A percentile compares a stretch with the other conserved stretches of the same genome.
Evolutionary conservation across 2,329 filamentous ascomycete species (phyloP).

Genomic region (Trichophyton benhamiae): DNA sequence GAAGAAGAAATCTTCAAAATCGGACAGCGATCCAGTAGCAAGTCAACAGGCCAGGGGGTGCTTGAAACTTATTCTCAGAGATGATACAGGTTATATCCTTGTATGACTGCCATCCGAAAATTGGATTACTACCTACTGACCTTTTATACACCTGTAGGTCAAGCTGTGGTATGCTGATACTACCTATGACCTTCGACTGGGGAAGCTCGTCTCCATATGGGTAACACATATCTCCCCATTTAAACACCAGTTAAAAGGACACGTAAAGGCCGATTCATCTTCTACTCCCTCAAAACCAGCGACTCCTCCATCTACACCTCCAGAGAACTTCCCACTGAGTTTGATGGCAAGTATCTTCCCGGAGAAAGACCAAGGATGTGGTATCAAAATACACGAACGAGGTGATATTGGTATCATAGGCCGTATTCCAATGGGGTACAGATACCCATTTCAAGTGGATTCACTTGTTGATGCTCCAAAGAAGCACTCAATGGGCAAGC

Average conservation of each 20-base stretch:
- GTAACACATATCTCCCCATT: slow-evolving; percentile 35
- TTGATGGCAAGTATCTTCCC: slow-evolving; percentile 41
- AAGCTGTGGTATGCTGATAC: slow-evolving; percentile 19
- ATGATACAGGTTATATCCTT: slow-evolving; percentile 18
- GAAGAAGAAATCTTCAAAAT: neutral
- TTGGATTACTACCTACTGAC: neutral
- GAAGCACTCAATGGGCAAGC: slow-evolving; percentile 23
- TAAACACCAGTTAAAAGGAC: slow-evolving; percentile 1
- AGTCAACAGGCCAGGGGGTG: slow-evolving; percentile 8
- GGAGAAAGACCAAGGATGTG: slow-evolving; percentile 39
- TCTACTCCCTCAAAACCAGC: slow-evolving; percentile 20
- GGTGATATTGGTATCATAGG: slow-evolving; percentile 33
- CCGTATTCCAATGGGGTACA: slow-evolving; percentile 31
- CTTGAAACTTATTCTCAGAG: slow-evolving; percentile 19
- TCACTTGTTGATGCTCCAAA: slow-evolving; percentile 33
- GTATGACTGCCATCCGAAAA: neutral
- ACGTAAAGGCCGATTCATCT: slow-evolving; percentile 22
- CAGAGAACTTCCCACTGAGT: neutral
- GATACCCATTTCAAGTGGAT: slow-evolving; percentile 31
- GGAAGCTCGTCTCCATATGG: slow-evolving; percentile 38
- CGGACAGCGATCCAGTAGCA: neutral
- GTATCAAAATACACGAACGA: slow-evolving; percentile 35
- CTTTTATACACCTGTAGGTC: slow-evolving; percentile 12
- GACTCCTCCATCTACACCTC: neutral
- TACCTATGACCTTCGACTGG: slow-evolving; percentile 17